Base-by-base conservation (phyloP, 768 basidiomycete species). In the Cystobasidiopsis lactophilus region DNA sequence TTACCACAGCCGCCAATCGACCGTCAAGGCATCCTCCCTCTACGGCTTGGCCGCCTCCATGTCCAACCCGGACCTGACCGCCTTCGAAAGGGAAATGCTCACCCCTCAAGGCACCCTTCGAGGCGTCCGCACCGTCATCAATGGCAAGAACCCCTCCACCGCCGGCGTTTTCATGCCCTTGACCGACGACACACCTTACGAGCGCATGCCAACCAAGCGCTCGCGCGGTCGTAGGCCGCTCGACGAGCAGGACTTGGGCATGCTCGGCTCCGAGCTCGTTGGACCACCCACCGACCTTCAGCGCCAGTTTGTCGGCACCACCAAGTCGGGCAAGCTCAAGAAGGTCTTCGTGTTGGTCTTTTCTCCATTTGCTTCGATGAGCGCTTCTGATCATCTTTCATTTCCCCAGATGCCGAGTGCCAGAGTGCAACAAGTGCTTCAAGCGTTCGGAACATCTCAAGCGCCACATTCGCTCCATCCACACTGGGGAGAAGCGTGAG, bases 401-500 rank as follows among this genome's bases (percentile, higher is more conserved):
- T 14, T 9, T n/a, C 14, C 4, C 1, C 39, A 21, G 24, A 29
- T 88, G 85, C 70, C 74, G 74, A 54, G 83, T 86, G 26, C 73
- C 75, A 16, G 84, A 78, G 4, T 89, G 86, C 65, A 80, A 79
- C 40, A 86, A 86, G 68, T 81, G 78, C 60, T 89, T 91, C 66
- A 78, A 79, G 33, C 73, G 86, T 29, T 80, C 80, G 21, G 86
- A 91, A 67, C 86, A 91, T 65, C 68, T 91, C 57, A 88, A 88
- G 72, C 71, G 86, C 57, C 85, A 89, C 65, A 74, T 88, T 38
- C 69, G 83, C 59, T 80, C 79, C 62, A 85, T 89, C 51, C 85
- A 89, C 67, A 86, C 85, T 23, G 75, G 86, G 66, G 85, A 88
- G 65, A 86, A 85, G 71, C 85, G 85, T 88, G 63, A 66, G 83